phyloP scores from a whole-genome alignment of 768 basidiomycete species.

The Boletus rubroflammeus region DNA sequence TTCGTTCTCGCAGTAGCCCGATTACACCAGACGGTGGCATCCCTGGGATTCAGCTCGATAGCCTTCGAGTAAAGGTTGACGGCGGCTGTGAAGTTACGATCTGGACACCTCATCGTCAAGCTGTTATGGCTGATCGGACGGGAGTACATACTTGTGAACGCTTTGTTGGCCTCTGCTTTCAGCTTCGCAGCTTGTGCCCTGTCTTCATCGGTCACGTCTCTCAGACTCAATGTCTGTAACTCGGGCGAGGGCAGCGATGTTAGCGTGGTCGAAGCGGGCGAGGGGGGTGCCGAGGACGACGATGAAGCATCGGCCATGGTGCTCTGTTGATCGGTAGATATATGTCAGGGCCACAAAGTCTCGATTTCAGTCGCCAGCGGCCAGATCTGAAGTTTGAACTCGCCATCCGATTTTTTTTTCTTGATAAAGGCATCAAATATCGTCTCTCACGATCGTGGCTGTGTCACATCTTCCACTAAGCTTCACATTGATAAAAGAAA shows the following conservation, averaged over 20 bases:
- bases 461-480: conserved; percentile 1
- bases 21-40: conserved; percentile 92
- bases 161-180: conserved; percentile 86
- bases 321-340: conserved; percentile 1
- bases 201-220: conserved; percentile 67
- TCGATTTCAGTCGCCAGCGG: not conserved
- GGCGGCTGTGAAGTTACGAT: conserved; percentile 73
- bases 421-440: conserved; percentile 13
- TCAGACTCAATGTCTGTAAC: conserved; percentile 47
- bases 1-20: conserved; percentile 90
- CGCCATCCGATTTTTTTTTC: not conserved
- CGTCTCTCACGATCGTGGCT: conserved; percentile 34
- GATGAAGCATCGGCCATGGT: conserved; percentile 25
- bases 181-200: conserved; percentile 62
- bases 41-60: conserved; percentile 82
- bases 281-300: conserved; percentile 33
- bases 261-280: conserved; percentile 49
- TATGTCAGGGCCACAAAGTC: not conserved
- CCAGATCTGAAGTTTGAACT: no score
- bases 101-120: conserved; percentile 30
- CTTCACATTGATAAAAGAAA: not conserved
- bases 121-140: not conserved
- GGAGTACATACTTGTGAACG: conserved; percentile 58
- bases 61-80: conserved; percentile 79
- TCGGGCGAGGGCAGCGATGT: conserved; percentile 61